Percentiles rank a stretch among this genome's conserved stretches.
These are phyloP conservation scores for Mycena sp. DNA, from an alignment of 1,284 basidiomycete species.

Conservation along the genomic window DNA sequence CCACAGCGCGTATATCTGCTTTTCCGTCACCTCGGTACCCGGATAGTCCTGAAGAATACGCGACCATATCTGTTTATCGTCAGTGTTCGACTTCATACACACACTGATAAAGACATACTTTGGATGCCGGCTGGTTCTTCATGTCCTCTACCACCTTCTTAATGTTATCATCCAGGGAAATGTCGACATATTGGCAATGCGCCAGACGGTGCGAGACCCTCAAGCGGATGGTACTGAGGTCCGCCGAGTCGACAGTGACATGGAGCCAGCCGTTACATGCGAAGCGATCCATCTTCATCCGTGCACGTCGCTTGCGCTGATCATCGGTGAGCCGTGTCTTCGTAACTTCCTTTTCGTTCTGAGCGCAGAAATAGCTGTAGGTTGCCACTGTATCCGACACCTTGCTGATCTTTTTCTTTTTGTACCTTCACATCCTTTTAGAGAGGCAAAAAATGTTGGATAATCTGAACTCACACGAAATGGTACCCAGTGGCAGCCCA, in stretches of 20 bases:
- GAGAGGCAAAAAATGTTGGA: not conserved
- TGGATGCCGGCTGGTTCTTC: conserved; percentile 16
- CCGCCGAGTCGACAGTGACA: conserved; percentile 11
- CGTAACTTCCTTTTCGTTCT: conserved; percentile 15
- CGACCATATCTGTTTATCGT: conserved; percentile 14
- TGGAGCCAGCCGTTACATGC: conserved; percentile 21
- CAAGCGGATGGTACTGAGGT: conserved; percentile 5
- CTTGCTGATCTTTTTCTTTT: not conserved
- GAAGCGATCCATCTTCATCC: conserved; percentile 22
- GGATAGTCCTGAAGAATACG: conserved; percentile 11
- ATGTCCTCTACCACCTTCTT: conserved; percentile 17
- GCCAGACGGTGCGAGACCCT: conserved; percentile 11
- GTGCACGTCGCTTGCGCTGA: conserved; percentile 7
- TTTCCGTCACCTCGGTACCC: conserved; percentile 5
- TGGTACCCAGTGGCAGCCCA: conserved; percentile 7
- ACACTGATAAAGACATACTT: not conserved
- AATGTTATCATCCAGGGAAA: not conserved
- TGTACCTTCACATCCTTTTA: not conserved
- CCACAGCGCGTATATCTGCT: conserved; percentile 8
- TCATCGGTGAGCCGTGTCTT: conserved; percentile 14
- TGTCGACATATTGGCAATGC: conserved; percentile 23
- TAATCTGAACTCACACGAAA: not conserved
- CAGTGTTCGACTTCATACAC: not conserved
- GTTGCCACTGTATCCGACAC: not conserved
- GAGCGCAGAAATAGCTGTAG: conserved; percentile 26